Evolutionary conservation across 1,284 basidiomycete genomes (phyloP).

Genomic region (Ceratobasidium sp.): DNA sequence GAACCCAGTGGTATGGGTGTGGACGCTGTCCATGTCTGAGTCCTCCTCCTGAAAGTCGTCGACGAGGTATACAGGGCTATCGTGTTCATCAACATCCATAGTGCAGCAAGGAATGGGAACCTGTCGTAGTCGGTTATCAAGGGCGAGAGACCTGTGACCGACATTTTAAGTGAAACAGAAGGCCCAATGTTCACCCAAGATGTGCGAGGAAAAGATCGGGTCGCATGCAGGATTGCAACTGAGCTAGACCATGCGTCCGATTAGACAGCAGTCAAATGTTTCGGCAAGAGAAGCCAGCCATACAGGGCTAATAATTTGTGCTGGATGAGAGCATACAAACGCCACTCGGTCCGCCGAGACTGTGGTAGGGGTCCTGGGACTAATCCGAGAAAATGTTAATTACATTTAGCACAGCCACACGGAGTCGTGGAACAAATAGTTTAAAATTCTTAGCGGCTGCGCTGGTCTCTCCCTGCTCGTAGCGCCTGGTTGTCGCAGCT

Average conservation of each 20-base stretch:
- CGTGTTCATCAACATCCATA: neutral
- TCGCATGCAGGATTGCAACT: neutral
- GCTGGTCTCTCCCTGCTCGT: neutral
- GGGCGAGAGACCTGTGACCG: too few species aligned
- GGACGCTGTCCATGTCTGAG: constrained; percentile 17
- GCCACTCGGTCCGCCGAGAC: neutral
- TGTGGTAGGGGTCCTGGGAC: too few species aligned
- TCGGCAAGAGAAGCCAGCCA: neutral
- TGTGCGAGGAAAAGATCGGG: neutral
- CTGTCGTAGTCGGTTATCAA: too few species aligned
- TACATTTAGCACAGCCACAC: neutral
- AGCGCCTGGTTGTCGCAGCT: neutral
- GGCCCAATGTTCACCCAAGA: neutral
- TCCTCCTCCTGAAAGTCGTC: constrained; percentile 18
- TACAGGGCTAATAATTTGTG: neutral
- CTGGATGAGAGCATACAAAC: too few species aligned
- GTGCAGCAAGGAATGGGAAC: neutral
- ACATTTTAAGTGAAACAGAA: neutral
- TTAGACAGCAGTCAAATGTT: neutral
- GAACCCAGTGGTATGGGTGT: constrained; percentile 2
- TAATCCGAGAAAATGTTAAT: too few species aligned
- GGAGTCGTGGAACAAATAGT: neutral
- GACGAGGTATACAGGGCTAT: neutral
- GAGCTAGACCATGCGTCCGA: neutral
- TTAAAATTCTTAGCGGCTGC: neutral